Base-by-base conservation (phyloP, 495 filamentous ascomycete species). In the Jackrogersella multiformis region DNA sequence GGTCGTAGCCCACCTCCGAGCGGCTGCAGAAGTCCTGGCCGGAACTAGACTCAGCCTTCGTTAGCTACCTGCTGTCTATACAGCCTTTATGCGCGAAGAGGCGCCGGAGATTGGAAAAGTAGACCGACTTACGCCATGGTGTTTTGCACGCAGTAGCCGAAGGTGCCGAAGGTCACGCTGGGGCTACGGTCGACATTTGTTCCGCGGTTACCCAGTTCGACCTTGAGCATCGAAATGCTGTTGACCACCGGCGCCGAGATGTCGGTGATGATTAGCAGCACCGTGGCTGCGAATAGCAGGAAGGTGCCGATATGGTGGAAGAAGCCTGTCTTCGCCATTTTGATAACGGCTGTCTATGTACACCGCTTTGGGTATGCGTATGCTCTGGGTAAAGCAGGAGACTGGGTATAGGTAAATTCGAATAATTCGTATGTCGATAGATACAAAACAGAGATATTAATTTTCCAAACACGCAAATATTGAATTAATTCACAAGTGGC, bases 241-340 rank as follows among this genome's bases (percentile, higher is more conserved):
- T 81, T 70, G 52, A 86, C 76, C 15, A 89, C 82, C 8, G 86
- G 86, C 0, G 85, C 77, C 13, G 85, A 84, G 69, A 89, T 86
- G 44, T 83, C 82, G 52, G 82, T 85, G 63, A 88, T 77, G 57
- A 88, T 80, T 46, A 88, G 77, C 44, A 89, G 78, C 49, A 86
- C 73, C 15, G 80, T 77, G 36, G 85, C 79, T 38, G 75, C 74
- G 49, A 89, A 78, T 64, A 89, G 79, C 61, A 89, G 74, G 63
- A 84, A 82, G n/a, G 85, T 84, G 66, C 86, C 86, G 56, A 88
- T 70, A 67, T 86, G 84, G 75, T 86, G 83, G 69, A 85, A 79
- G 69, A 84, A 80, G 48, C 82, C 80, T 23, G 80, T 85, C 48
- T 71, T 62, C 44, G 74, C 73, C 81, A 83, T 83, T 56, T 59